These are phyloP conservation scores for Cylindrotheca fusiformis DNA, from an alignment of 108 stramenopile genomes.

Conservation along the genomic window DNA sequence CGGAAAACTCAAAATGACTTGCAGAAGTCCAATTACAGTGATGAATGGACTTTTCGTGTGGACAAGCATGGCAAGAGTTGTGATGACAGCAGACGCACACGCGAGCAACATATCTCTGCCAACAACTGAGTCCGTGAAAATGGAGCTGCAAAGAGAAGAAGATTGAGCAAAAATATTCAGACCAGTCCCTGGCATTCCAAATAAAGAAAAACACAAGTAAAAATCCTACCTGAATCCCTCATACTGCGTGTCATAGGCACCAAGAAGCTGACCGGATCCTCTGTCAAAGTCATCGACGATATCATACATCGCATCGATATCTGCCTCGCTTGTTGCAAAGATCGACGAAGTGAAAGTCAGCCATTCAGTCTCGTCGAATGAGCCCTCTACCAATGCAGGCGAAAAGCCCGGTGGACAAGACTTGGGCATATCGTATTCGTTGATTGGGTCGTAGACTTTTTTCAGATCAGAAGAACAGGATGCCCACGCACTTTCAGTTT, in stretches of 20 bases:
- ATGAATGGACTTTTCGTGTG: constrained; percentile 54
- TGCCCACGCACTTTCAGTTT: constrained; percentile 19
- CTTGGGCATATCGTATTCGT: constrained; percentile 1
- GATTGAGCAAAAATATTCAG: not conserved
- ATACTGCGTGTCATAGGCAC: constrained; percentile 48
- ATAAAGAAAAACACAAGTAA: not conserved
- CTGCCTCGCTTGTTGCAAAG: constrained; percentile 35
- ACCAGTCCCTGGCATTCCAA: too few species aligned
- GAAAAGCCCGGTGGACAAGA: constrained; percentile 34
- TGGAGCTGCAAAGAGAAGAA: not conserved
- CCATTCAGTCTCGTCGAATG: constrained; percentile 22
- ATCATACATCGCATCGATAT: constrained; percentile 39
- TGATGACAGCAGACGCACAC: constrained; percentile 34
- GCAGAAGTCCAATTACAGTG: constrained; percentile 42
- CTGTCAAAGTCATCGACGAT: constrained; percentile 24
- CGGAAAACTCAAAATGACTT: constrained; percentile 52
- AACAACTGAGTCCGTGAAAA: constrained; percentile 26
- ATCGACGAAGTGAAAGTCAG: constrained; percentile 39
- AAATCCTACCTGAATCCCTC: constrained; percentile 32
- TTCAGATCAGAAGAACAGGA: constrained; percentile 27
- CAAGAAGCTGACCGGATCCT: constrained; percentile 24
- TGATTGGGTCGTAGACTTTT: constrained; percentile 8
- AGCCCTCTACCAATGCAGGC: constrained; percentile 36
- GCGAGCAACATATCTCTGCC: constrained; percentile 44
- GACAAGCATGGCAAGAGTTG: constrained; percentile 41